Evolutionary conservation across 169 alveolate genomes (phyloP).

Genomic region (Haemoproteus tartakovskyi): DNA sequence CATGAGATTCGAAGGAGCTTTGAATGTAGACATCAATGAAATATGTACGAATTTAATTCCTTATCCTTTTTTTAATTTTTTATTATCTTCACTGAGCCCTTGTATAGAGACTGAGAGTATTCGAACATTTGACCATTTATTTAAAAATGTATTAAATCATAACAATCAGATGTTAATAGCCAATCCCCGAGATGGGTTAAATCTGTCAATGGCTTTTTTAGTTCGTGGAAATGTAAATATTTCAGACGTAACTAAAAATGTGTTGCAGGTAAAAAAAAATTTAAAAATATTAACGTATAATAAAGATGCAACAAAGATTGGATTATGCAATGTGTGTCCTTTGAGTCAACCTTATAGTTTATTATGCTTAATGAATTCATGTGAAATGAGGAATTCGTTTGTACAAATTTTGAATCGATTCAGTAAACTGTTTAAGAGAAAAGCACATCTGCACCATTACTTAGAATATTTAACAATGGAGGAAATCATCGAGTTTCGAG

Average conservation of each 20-base stretch:
- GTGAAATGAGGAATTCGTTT: conserved; percentile 81
- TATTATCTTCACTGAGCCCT: conserved; percentile 86
- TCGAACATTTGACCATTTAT: conserved; percentile 42
- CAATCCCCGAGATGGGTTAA: conserved; percentile 81
- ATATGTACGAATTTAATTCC: conserved; percentile 95
- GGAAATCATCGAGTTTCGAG: conserved; percentile 68
- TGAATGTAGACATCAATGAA: conserved; percentile 93
- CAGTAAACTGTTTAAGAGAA: conserved; percentile 83
- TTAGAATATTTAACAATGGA: conserved; percentile 74
- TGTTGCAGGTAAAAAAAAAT: conserved; percentile 82
- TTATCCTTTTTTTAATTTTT: conserved; percentile 88
- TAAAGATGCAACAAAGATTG: conserved; percentile 90
- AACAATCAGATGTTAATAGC: conserved; percentile 75
- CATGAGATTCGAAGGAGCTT: conserved; percentile 93
- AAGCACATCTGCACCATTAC: conserved; percentile 89
- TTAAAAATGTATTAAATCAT: conserved; percentile 73
- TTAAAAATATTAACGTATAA: conserved; percentile 87
- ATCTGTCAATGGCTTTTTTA: conserved; percentile 90
- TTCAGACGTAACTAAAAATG: conserved; percentile 87
- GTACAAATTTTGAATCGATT: conserved; percentile 79
- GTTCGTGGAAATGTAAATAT: conserved; percentile 88
- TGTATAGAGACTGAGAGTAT: conserved; percentile 62
- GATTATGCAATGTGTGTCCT: conserved; percentile 88
- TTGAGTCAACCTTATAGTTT: conserved; percentile 83
- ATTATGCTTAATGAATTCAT: conserved; percentile 85